Evolutionary conservation across 2,329 filamentous ascomycete species (phyloP).

Genomic region (Leptographium galeiforme): DNA sequence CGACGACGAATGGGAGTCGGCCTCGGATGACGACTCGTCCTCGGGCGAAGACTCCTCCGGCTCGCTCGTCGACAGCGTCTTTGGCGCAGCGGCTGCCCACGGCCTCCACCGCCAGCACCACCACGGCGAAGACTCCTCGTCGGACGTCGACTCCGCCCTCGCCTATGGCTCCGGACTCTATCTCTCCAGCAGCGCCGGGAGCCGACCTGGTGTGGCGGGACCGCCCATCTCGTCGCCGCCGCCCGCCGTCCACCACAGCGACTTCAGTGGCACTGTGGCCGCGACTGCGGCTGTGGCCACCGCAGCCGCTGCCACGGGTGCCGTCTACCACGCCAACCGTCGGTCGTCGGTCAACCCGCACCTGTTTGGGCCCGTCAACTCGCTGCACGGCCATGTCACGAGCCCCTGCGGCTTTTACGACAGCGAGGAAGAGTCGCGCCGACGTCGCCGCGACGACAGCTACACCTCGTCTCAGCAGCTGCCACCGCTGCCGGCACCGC

Average conservation of each 20-base stretch:
- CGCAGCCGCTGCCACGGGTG: neutral
- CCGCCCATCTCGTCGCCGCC: neutral
- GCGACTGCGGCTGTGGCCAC: neutral
- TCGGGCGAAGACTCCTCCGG: slow-evolving; percentile 13
- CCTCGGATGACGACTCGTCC: slow-evolving; percentile 26
- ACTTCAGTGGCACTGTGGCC: neutral
- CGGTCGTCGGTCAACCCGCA: slow-evolving; percentile 42
- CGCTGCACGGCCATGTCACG: slow-evolving; percentile 41
- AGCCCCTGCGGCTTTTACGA: slow-evolving; percentile 42
- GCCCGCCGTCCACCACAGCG: neutral
- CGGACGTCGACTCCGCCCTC: slow-evolving; percentile 25
- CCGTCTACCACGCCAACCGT: slow-evolving; percentile 5
- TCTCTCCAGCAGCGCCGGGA: slow-evolving; percentile 8
- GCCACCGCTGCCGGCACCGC: neutral
- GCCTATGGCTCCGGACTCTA: slow-evolving; percentile 26
- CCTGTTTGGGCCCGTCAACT: slow-evolving; percentile 47
- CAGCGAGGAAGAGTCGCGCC: slow-evolving; percentile 16
- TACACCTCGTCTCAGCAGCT: no score
- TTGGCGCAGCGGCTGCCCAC: slow-evolving; percentile 28
- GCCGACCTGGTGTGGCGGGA: neutral
- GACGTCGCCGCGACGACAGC: neutral
- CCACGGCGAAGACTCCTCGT: neutral
- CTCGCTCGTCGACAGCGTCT: slow-evolving; percentile 24
- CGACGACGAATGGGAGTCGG: slow-evolving; percentile 44
- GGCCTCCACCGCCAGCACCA: slow-evolving; percentile 7